phyloP scores from a whole-genome alignment of 139 green algal species.

The Chlamydomonas sphaeroides region DNA sequence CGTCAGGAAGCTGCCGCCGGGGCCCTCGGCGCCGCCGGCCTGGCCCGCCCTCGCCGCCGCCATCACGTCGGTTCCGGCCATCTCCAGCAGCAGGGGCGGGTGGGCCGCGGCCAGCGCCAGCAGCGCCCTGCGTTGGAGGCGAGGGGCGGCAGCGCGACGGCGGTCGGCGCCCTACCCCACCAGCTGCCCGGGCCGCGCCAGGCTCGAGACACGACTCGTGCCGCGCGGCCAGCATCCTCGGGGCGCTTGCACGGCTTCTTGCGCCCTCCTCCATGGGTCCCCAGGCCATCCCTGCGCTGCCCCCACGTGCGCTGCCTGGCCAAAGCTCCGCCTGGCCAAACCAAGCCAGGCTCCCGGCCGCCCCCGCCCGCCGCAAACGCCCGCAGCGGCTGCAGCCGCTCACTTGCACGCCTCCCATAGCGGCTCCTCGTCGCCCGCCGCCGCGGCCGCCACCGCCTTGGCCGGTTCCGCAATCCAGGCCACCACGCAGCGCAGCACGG shows the following conservation, averaged over 20 bases:
- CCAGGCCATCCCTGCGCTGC: too few relatives aligned
- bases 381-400: background rate
- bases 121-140: conserved; percentile 50
- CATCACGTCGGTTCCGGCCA: conserved; percentile 29
- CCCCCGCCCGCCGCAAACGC: too few relatives aligned
- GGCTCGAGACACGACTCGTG: too few relatives aligned
- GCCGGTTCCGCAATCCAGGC: conserved; percentile 55
- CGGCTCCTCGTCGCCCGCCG: conserved; percentile 55
- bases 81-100: conserved; percentile 39
- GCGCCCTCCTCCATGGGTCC: too few relatives aligned
- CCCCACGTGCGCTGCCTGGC: too few relatives aligned
- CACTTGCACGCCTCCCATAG: conserved; percentile 81
- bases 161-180: background rate
- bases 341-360: too few relatives aligned
- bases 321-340: too few relatives aligned
- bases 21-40: background rate
- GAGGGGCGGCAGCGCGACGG: background rate
- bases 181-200: too few relatives aligned
- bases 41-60: background rate
- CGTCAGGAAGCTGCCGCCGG: background rate
- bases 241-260: too few relatives aligned
- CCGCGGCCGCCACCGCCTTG: conserved; percentile 53
- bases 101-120: conserved; percentile 34
- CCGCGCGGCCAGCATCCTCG: too few relatives aligned
- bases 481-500: conserved; percentile 72